These are phyloP conservation scores for Aeminium ludgeri DNA, from an alignment of 495 filamentous ascomycete species.

Conservation along the genomic window DNA sequence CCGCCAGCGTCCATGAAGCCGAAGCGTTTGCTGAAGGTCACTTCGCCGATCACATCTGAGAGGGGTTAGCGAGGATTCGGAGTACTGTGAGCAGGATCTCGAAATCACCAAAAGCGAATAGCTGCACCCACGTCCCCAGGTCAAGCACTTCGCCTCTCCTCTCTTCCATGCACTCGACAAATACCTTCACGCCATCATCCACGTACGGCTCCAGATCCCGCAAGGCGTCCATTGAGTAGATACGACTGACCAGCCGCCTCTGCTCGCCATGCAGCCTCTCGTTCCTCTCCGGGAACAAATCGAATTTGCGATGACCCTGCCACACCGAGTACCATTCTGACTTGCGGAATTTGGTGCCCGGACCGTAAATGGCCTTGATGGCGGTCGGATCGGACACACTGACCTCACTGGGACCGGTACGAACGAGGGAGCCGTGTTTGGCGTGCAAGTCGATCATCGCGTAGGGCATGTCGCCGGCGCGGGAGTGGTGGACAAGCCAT, in stretches of 20 bases:
- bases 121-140: constrained; percentile 22
- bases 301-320: constrained; percentile 24
- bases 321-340: constrained; percentile 22
- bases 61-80: not conserved
- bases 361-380: constrained; percentile 23
- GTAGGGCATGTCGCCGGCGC: constrained; percentile 16
- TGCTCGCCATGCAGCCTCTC: constrained; percentile 20
- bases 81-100: not conserved
- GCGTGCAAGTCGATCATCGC: constrained; percentile 17
- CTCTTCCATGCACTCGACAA: constrained; percentile 16
- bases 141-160: constrained; percentile 14
- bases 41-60: constrained; percentile 22
- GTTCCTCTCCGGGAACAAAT: constrained; percentile 23
- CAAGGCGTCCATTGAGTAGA: constrained; percentile 22
- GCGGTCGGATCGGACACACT: constrained; percentile 20
- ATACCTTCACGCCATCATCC: constrained; percentile 18
- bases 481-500: constrained; percentile 20
- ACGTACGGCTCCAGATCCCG: constrained; percentile 21
- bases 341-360: constrained; percentile 23
- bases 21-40: constrained; percentile 22
- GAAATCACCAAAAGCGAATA: constrained; percentile 23
- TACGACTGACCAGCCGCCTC: constrained; percentile 17
- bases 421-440: constrained; percentile 18
- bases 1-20: constrained; percentile 20
- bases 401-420: constrained; percentile 20